Base-by-base conservation (phyloP, 75 land plant genomes). In the Cupressus sempervirens region DNA sequence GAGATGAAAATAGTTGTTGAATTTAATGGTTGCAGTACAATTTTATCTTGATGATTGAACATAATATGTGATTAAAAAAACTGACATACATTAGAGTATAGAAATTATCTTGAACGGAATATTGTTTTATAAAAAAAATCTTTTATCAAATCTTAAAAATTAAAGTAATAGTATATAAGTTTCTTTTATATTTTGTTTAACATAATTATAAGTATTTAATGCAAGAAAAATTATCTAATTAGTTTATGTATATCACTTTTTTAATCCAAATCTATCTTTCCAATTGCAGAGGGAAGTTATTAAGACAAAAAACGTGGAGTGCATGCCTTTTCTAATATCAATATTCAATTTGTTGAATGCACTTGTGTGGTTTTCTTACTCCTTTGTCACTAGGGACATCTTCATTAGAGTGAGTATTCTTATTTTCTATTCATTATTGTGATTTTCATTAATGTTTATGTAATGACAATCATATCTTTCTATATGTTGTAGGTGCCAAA, bases 241-340 rank as follows among this genome's bases (percentile, higher is more conserved):
- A 65, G 4, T 65, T 20, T 65, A 68, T 68, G 29, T 29, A 68
- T 8, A 68, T 68, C 32, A 68, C 5, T 68, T 68, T 26, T 68
- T 29, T 38, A 38, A 68, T 68, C 13, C 1, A n/a, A 30, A n/a
- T n/a, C 12, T 68, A 10, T 68, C 73, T 8, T 68, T 30, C 0
- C 2, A n/a, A n/a, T 7, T 68, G 73, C 34, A 84, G 84, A 56
- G 84, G 6, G 20, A 35, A 20, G 88, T 88, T 14, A 88, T 88
- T 58, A 41, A 40, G 5, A 87, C 88, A 14, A 86, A 82, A 58
- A 87, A 87, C 34, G 88, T 87, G 35, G 38, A 87, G 72, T 87
- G 80, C 70, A 85, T 87, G 88, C 88, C 88, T 7, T 87, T 87
- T 65, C 88, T 85, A 15, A 58, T 87, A 16, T 87, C 88, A 16